These are phyloP conservation scores for Solanum pennellii DNA, from an alignment of 257 asterid genomes.

Conservation along the genomic window DNA sequence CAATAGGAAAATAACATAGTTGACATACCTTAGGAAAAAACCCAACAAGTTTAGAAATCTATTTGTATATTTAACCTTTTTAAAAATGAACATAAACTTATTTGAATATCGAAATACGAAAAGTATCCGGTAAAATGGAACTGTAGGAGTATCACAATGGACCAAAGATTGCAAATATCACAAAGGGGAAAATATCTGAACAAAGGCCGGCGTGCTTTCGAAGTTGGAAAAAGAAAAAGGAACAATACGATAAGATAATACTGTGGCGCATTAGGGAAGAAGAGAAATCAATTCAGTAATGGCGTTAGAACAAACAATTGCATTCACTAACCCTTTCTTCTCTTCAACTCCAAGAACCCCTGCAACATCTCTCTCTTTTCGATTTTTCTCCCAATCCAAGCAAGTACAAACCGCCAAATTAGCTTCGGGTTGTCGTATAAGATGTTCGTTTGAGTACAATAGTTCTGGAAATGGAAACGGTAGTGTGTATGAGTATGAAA, in stretches of 20 bases:
- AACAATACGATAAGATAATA: not conserved
- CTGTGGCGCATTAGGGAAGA: not conserved
- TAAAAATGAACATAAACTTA: too few relatives aligned
- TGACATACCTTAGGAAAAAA: too few relatives aligned
- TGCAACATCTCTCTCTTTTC: not conserved
- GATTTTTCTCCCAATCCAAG: not conserved
- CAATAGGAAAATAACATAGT: too few relatives aligned
- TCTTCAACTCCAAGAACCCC: not conserved
- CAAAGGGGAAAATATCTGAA: not conserved
- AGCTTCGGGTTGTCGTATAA: conserved; percentile 5
- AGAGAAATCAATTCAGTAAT: not conserved
- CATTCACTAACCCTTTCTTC: not conserved
- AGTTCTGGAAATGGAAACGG: not conserved
- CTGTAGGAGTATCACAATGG: not conserved
- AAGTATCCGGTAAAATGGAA: too few relatives aligned
- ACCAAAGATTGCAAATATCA: not conserved
- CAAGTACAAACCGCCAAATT: not conserved
- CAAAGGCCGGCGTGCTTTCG: not conserved
- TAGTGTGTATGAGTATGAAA: conserved; percentile 1
- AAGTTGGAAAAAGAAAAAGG: not conserved
- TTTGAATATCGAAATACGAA: too few relatives aligned
- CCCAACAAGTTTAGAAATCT: too few relatives aligned
- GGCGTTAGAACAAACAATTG: conserved; percentile 6
- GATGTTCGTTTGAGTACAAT: conserved; percentile 14
- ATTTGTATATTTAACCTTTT: too few relatives aligned